phyloP scores from a whole-genome alignment of 148 eudicot genomes.

The Nepenthes gracilis region DNA sequence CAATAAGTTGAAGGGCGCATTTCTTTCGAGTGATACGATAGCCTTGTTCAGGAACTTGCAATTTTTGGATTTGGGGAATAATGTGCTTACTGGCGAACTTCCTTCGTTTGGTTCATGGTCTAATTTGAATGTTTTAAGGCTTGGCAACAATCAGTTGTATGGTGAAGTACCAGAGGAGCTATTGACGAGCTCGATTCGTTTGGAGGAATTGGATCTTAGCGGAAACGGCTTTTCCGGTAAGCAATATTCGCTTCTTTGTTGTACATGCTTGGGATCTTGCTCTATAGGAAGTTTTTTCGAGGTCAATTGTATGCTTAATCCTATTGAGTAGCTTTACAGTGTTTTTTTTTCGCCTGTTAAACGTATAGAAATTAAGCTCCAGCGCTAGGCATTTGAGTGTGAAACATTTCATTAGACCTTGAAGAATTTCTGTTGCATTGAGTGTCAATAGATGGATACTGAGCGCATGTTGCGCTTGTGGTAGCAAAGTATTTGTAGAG shows the following conservation, averaged over 20 bases:
- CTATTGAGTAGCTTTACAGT: too few species aligned
- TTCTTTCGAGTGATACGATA: slow-evolving; percentile 36
- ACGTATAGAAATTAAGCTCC: too few species aligned
- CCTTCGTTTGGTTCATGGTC: slow-evolving; percentile 43
- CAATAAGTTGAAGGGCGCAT: slow-evolving; percentile 50
- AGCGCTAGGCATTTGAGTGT: too few species aligned
- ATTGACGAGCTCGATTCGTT: slow-evolving; percentile 38
- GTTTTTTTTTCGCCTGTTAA: too few species aligned
- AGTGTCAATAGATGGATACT: too few species aligned
- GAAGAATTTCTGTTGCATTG: too few species aligned
- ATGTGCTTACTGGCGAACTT: slow-evolving; percentile 56
- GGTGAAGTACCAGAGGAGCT: slow-evolving; percentile 59
- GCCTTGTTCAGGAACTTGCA: slow-evolving; percentile 56
- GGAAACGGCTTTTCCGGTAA: slow-evolving; percentile 87
- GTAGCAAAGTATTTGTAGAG: too few species aligned
- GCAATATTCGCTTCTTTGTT: slow-evolving; percentile 1
- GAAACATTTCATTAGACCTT: too few species aligned
- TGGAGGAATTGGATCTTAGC: slow-evolving; percentile 80
- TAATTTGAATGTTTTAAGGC: slow-evolving; percentile 53
- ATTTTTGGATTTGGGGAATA: slow-evolving; percentile 70
- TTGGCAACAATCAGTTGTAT: slow-evolving; percentile 47
- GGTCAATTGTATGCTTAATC: too few species aligned
- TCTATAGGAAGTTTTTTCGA: too few species aligned
- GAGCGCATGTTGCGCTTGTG: too few species aligned
- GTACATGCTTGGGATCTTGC: too few species aligned